phyloP scores from a whole-genome alignment of 2,329 filamentous ascomycete species.

The Erysiphe pulchra region DNA sequence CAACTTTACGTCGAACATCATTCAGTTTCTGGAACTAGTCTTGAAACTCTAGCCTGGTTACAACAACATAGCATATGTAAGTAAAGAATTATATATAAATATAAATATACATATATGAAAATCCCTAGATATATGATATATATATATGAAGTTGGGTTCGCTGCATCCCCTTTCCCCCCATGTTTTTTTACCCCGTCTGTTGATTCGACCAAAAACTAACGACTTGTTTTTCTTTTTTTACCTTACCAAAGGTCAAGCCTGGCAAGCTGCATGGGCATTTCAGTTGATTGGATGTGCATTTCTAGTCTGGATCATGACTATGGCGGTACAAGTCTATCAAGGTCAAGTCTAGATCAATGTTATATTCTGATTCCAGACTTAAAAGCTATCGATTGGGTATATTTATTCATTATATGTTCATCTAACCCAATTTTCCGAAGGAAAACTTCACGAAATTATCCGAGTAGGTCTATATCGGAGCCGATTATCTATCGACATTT shows the following conservation, averaged over 20 bases:
- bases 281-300: slow-evolving; percentile 32
- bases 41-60: slow-evolving; percentile 34
- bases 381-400: too few relatives aligned
- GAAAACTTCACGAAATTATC: too few relatives aligned
- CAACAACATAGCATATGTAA: slow-evolving; percentile 37
- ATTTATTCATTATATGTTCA: too few relatives aligned
- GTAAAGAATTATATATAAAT: too few relatives aligned
- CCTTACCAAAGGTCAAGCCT: slow-evolving; percentile 25
- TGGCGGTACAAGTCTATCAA: slow-evolving; percentile 34
- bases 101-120: slow-evolving; percentile 4
- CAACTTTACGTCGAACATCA: slow-evolving; percentile 28
- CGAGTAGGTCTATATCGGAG: too few relatives aligned
- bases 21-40: slow-evolving; percentile 23
- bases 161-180: too few relatives aligned
- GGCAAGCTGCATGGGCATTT: slow-evolving; percentile 39
- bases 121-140: too few relatives aligned
- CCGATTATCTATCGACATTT: too few relatives aligned
- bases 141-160: too few relatives aligned
- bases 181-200: too few relatives aligned
- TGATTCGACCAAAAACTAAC: not conserved
- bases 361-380: not conserved
- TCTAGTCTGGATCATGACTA: slow-evolving; percentile 41
- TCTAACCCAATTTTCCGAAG: too few relatives aligned
- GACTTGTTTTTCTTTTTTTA: not conserved
- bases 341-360: not conserved